Base-by-base conservation (phyloP, 2,329 filamentous ascomycete species). In the Colletotrichum costaricense region DNA sequence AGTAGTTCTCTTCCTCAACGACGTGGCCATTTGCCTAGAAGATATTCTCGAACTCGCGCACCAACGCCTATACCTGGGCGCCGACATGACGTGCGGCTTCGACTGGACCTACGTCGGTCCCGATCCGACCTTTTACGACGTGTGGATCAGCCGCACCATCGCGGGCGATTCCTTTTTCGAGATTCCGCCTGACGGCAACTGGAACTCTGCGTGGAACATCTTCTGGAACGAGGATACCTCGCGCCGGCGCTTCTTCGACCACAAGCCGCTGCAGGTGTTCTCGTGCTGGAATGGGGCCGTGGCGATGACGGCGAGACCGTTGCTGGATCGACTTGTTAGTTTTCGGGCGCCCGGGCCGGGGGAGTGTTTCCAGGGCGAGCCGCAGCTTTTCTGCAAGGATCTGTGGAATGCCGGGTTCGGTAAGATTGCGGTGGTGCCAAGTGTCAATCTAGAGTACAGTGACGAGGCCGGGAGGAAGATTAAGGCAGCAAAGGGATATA, bases 231-330 rank as follows among this genome's bases (percentile, higher is more conserved):
- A 88, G 33, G 77, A 78, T 0, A 78, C 77, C 0, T 79, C 85
- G 2, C 79, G 76, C 8, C 58, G 72, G 2, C 79, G 84, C 3
- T 85, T 84, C 66, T 58, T 74, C 0, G 73, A 73, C 0, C 78
- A 81, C 28, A 78, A 80, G n/a, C 88, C 90, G 1, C 88, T 91
- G 72, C 90, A 91, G 77, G 89, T 91, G 0, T 91, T 89, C 72
- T 79, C 88, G 1, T 92, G 90, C 78, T 91, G 90, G 89, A 91
- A 91, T 72, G 90, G 90, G 2, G 88, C 86, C 0, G 83, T 83
- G 0, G 85, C 84, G 0, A 86, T 91, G 64, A 81, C 80, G 0
- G 88, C 88, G 0, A 79, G 80, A 54, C 87, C 88, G 0, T 77
- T 91, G 9, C 70, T 89, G 4, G 79, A 84, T 16, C 76, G 80